Conservation (phyloP, 805 yeast genomes). For the Teunomyces funiuensis region DNA sequence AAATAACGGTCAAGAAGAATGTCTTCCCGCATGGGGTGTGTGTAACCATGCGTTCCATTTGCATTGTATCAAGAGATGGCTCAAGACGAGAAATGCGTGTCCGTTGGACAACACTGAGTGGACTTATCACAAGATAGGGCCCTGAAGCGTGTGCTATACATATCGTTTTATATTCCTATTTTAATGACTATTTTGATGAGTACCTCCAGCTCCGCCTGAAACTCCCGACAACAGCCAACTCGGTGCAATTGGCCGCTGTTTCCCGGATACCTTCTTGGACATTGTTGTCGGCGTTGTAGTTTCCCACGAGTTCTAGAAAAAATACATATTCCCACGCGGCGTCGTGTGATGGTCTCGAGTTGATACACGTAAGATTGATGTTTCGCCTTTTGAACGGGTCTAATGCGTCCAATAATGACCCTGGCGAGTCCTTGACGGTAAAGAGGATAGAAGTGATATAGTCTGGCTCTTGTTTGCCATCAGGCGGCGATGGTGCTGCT, state of each 20-base stretch:
- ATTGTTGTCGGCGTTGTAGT: conserved; percentile 25
- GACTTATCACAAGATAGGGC: conserved; percentile 70
- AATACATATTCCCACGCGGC: conserved; percentile 80
- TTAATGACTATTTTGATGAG: conserved; percentile 6
- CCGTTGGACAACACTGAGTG: conserved; percentile 94
- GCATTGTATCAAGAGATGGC: conserved; percentile 96
- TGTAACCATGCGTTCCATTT: conserved; percentile 98
- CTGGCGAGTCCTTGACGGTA: conserved; percentile 65
- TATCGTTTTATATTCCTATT: not conserved
- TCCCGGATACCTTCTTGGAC: conserved; percentile 39
- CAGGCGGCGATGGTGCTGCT: conserved; percentile 10
- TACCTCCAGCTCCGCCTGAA: conserved; percentile 48
- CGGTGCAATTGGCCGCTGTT: conserved; percentile 44
- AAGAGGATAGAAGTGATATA: conserved; percentile 61
- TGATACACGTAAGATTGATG: conserved; percentile 68
- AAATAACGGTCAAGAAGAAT: conserved; percentile 61
- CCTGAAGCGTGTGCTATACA: conserved; percentile 26
- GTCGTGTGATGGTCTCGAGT: conserved; percentile 71
- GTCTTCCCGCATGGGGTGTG: conserved; percentile 95
- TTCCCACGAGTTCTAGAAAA: conserved; percentile 67
- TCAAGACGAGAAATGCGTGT: conserved; percentile 91
- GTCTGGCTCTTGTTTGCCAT: conserved; percentile 6
- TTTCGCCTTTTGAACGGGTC: conserved; percentile 52
- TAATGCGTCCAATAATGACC: conserved; percentile 69
- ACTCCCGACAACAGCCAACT: conserved; percentile 59